Evolutionary conservation across 1,139 yeast species (phyloP), one percentile per base, ranked within the genome.

Genomic region (Blastobotrys raffinosifermentans): DNA sequence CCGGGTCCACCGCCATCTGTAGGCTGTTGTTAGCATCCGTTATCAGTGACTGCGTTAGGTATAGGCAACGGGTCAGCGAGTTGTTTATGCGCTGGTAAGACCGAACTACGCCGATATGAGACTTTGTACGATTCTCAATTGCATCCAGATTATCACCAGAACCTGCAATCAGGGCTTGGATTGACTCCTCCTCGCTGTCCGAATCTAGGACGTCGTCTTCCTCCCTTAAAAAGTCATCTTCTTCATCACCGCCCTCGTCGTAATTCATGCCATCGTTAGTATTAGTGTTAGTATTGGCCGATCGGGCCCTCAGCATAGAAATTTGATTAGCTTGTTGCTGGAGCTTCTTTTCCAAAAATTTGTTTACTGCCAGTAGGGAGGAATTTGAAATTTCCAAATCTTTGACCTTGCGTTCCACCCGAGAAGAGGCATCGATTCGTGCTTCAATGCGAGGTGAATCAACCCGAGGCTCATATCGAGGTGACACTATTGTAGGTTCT

Each of bases 301-400:
- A n/a, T n/a, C n/a, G n/a, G n/a, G n/a, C n/a, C n/a, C n/a, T n/a
- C 16, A 45, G 37, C 9, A 31, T 33, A 26, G 46, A 51, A 5
- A 50, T 37, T 17, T 50, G 52, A 20, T 39, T 43, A 4, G 43
- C 35, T 35, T 52, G 54, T 7, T 35, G 35, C 15, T 51, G 40
- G 20, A 54, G 31, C 30, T 43, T 36, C 32, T 46, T 50, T 35
- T 56, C 60, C 22, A 56, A 39, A 35, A 48, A 53, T 34, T 49
- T 48, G 44, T 56, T 56, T 10, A 56, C 50, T 5, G 51, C 47
- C 38, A 54, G 37, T 20, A 56, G 39, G 3, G 59, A 53, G 16
- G 47, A 39, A 40, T 56, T 56, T 6, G 59, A 48, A 11, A 56
- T 55, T 39, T 56, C 59, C 36, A 56, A 34, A 29, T 56, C 60